A percentile compares a stretch with the other conserved stretches of the same genome.
Evolutionary conservation across 345 rosid species (phyloP).

Genomic region (Nephelium lappaceum): DNA sequence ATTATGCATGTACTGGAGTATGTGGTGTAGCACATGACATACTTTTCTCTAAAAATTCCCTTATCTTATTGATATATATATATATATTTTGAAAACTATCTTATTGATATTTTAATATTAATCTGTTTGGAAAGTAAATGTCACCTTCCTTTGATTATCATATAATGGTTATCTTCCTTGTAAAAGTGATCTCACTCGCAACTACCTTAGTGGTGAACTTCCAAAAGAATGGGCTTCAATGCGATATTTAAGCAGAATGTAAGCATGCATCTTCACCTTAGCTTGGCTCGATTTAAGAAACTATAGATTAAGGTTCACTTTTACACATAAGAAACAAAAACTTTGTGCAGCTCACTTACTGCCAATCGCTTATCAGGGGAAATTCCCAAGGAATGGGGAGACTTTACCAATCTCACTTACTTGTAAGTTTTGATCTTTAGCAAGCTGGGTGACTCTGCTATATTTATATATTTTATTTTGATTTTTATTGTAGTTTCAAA

Average conservation of each 20-base stretch:
- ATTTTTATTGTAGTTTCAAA: not conserved
- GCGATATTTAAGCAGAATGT: not conserved
- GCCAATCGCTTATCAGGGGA: not conserved
- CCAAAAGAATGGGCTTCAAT: conserved; percentile 23
- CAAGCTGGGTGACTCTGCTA: not conserved
- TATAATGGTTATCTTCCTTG: not conserved
- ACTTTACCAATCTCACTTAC: not conserved
- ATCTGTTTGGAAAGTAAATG: too few relatives aligned
- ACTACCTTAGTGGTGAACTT: conserved; percentile 18
- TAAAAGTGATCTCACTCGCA: conserved; percentile 20
- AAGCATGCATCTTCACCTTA: not conserved
- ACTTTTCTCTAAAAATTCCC: not conserved
- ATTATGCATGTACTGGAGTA: not conserved
- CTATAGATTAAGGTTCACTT: not conserved
- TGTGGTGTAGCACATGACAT: not conserved
- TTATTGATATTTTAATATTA: too few relatives aligned
- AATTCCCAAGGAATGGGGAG: not conserved
- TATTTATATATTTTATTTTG: not conserved
- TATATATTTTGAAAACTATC: too few relatives aligned
- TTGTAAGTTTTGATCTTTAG: not conserved
- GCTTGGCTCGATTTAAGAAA: not conserved
- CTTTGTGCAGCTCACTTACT: not conserved
- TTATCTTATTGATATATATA: not conserved
- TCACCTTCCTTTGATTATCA: not conserved
- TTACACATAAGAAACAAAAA: not conserved